Base-by-base conservation (phyloP, 169 alveolate genomes). In the Plasmodium adleri region DNA sequence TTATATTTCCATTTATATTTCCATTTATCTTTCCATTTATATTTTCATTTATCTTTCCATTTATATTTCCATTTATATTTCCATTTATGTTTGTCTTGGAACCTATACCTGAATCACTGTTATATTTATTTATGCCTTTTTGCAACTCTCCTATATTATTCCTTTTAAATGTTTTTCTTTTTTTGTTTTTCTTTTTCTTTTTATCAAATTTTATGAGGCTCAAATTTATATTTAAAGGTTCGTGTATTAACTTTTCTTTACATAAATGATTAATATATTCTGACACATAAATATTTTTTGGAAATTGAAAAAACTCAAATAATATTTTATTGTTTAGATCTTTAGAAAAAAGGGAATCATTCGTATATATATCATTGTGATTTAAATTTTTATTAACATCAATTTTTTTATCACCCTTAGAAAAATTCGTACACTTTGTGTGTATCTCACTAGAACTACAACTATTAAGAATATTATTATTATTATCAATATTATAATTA, bases 261-360 rank as follows among this genome's bases (percentile, higher is more conserved):
- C 91, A 83, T 3, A 72, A 15, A 10, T 45, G 68, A 9, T 83
- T 83, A 28, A 83, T 63, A 50, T 83, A 83, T 22, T 83, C 56
- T 22, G 58, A 32, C 22, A 83, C 91, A 45, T 83, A 43, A 43
- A 58, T 26, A 32, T 28, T 71, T 56, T 70, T 68, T 0, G 91
- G 91, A 26, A 83, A 83, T 70, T 83, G 68, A 58, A 83, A 83
- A 20, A 83, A 68, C 17, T 67, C 63, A 50, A 83, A 83, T 45
- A 83, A 68, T 56, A 54, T 72, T 24, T 56, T 83, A 63, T 83
- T 83, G 17, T 50, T 39, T 49, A 83, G 17, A 50, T 54, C 50
- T 70, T 83, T 83, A 32, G 91, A 67, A 72, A 83, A 83, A 17
- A 83, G 83, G 8, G 91, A 83, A 26, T 83, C 86, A 17, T 83